phyloP scores from a whole-genome alignment of 495 filamentous ascomycete species.

The Haplographium delicatum region DNA sequence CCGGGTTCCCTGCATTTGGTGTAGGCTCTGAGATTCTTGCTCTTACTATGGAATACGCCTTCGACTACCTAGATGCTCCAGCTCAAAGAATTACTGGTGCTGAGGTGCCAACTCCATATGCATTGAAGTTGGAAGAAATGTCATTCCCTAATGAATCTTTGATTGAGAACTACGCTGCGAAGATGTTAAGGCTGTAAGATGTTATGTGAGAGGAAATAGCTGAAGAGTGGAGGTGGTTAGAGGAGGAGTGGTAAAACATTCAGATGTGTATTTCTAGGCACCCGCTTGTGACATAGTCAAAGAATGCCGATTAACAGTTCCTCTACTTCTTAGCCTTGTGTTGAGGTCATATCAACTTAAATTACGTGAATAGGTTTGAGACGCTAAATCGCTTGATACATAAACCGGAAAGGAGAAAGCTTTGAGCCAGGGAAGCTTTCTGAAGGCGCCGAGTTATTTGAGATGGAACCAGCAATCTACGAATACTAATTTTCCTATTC shows the following conservation, averaged over 20 bases:
- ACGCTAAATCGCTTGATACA: too few relatives aligned
- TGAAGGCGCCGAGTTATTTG: too few relatives aligned
- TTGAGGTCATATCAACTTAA: too few relatives aligned
- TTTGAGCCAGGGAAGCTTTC: too few relatives aligned
- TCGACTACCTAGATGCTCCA: conserved; percentile 93
- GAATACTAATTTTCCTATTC: too few relatives aligned
- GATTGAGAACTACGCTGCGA: conserved; percentile 48
- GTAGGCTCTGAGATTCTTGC: conserved; percentile 90
- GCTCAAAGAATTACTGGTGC: conserved; percentile 91
- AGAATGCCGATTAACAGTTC: conserved; percentile 19
- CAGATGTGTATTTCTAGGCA: conserved; percentile 24
- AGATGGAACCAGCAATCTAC: too few relatives aligned
- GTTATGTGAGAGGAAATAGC: too few relatives aligned
- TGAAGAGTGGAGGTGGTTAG: not conserved
- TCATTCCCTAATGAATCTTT: conserved; percentile 81
- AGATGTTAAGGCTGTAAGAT: conserved; percentile 25
- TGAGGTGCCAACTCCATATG: conserved; percentile 94
- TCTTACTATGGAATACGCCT: conserved; percentile 93
- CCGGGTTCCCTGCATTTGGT: conserved; percentile 91
- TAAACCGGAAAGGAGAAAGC: too few relatives aligned
- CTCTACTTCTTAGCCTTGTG: conserved; percentile 2
- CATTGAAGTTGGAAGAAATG: conserved; percentile 82
- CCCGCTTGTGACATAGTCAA: conserved; percentile 24
- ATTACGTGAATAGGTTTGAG: too few relatives aligned
- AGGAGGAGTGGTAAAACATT: not conserved